Conservation (phyloP, 257 asterid species). For the Nicotiana tabacum region DNA sequence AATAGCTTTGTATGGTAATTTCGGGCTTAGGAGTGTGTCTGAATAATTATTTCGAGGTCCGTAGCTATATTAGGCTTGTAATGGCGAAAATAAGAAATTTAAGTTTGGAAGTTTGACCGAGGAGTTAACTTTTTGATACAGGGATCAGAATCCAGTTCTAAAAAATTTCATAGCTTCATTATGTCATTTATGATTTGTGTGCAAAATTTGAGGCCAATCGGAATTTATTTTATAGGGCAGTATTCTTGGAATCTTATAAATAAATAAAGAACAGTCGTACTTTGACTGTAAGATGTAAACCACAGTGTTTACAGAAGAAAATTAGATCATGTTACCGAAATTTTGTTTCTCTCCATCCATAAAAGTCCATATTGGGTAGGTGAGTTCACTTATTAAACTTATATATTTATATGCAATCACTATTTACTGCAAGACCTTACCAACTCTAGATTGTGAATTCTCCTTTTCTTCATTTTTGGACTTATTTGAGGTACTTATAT, state of each 20-base stretch:
- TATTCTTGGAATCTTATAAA: background rate
- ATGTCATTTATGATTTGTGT: no score
- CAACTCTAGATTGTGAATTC: background rate
- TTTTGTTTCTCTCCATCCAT: no score
- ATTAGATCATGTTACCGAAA: background rate
- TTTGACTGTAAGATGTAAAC: background rate
- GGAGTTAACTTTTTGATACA: no score
- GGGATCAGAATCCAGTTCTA: no score
- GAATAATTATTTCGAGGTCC: no score
- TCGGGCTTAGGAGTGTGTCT: no score
- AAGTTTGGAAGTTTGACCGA: no score
- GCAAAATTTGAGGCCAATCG: no score
- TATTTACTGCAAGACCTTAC: background rate
- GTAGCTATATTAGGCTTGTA: no score
- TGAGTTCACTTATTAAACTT: background rate
- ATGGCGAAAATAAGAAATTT: no score
- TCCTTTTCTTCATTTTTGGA: background rate
- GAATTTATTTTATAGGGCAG: background rate
- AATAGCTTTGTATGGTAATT: no score
- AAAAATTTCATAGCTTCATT: no score
- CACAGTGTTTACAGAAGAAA: background rate
- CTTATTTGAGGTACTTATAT: slow-evolving; percentile 21
- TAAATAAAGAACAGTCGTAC: background rate
- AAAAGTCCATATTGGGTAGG: background rate
- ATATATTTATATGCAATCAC: background rate